These are phyloP conservation scores for Pythium plurisporium DNA, from an alignment of 352 stramenopile genomes.

Conservation along the genomic window DNA sequence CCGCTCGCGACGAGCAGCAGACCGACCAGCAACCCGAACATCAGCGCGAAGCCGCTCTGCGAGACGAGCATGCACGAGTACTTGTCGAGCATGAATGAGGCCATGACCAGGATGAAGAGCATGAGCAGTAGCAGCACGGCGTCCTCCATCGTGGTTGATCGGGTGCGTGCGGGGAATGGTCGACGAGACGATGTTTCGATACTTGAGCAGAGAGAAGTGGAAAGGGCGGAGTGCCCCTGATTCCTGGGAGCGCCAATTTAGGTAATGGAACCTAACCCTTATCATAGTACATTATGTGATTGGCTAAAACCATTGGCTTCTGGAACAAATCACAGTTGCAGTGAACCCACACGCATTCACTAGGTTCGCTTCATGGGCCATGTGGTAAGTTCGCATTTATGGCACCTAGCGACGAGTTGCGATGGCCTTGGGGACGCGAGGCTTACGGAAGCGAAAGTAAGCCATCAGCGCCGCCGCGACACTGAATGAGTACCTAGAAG, in stretches of 20 bases:
- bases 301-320: constrained; percentile 2
- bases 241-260: not conserved
- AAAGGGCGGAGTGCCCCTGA: not conserved
- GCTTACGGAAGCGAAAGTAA: constrained; percentile 62
- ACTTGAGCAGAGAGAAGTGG: too few species aligned
- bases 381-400: not conserved
- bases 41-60: constrained; percentile 79
- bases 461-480: constrained; percentile 66
- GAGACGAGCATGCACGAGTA: constrained; percentile 85
- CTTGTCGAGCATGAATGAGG: constrained; percentile 81
- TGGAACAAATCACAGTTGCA: not conserved
- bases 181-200: not conserved
- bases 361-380: constrained; percentile 4
- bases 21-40: constrained; percentile 72
- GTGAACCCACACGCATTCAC: not conserved
- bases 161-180: too few species aligned
- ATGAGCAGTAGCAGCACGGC: constrained; percentile 78
- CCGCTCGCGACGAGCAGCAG: constrained; percentile 64
- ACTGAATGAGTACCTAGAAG: constrained; percentile 70
- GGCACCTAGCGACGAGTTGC: not conserved
- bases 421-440: constrained; percentile 5
- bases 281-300: not conserved
- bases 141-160: constrained; percentile 57
- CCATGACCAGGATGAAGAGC: constrained; percentile 86
- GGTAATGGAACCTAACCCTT: not conserved